These are phyloP conservation scores for Spathaspora boniae DNA, from an alignment of 805 yeast species.

Conservation along the genomic window DNA sequence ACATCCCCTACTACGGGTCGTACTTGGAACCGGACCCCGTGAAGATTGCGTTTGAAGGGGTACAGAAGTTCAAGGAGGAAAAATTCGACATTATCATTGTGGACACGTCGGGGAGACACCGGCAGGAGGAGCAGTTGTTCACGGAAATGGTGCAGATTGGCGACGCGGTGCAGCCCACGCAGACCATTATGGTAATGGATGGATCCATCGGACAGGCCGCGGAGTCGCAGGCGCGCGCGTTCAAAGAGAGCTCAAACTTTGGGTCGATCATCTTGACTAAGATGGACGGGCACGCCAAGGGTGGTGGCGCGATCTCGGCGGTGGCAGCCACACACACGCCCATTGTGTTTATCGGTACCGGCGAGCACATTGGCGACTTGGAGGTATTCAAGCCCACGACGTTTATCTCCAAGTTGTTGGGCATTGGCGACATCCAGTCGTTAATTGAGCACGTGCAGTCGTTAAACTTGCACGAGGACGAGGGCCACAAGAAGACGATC, in stretches of 20 bases:
- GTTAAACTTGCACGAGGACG: slow-evolving; percentile 59
- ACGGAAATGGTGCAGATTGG: slow-evolving; percentile 94
- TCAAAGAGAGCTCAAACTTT: slow-evolving; percentile 87
- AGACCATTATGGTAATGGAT: slow-evolving; percentile 95
- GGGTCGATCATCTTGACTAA: slow-evolving; percentile 94
- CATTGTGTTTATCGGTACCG: slow-evolving; percentile 94
- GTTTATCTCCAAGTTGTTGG: slow-evolving; percentile 86
- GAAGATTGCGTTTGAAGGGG: slow-evolving; percentile 87
- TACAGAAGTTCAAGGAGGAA: slow-evolving; percentile 83
- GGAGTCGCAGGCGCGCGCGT: slow-evolving; percentile 89
- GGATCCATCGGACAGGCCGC: slow-evolving; percentile 99
- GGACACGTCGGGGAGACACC: slow-evolving; percentile 97
- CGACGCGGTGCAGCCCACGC: slow-evolving; percentile 84
- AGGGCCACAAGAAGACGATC: slow-evolving; percentile 82
- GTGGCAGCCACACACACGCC: slow-evolving; percentile 97
- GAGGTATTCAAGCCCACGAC: slow-evolving; percentile 88
- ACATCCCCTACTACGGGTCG: slow-evolving; percentile 91
- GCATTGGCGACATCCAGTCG: slow-evolving; percentile 94
- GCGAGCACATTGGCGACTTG: slow-evolving; percentile 92
- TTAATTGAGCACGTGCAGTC: slow-evolving; percentile 91
- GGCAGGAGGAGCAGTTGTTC: slow-evolving; percentile 87
- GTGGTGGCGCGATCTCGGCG: slow-evolving; percentile 99
- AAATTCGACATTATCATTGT: slow-evolving; percentile 91
- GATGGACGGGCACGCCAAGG: slow-evolving; percentile 98
- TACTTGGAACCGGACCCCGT: slow-evolving; percentile 96